Evolutionary conservation across 768 basidiomycete species (phyloP).

Genomic region (Favolaschia claudopus): DNA sequence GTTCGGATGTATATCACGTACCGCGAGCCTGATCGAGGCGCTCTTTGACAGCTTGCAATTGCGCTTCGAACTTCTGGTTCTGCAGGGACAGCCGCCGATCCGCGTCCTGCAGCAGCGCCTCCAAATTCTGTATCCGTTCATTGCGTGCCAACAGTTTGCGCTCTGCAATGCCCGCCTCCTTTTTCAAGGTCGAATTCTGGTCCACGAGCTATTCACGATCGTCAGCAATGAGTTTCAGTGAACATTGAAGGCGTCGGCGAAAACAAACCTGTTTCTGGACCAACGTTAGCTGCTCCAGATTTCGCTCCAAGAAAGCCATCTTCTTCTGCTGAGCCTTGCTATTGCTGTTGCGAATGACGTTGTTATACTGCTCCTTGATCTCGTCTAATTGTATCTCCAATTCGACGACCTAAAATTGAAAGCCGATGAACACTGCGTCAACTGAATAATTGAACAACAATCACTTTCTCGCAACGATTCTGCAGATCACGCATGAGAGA

Average conservation of each 20-base stretch:
- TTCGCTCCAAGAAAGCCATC: slow-evolving; percentile 98
- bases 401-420: slow-evolving; percentile 83
- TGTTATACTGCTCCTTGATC: slow-evolving; percentile 98
- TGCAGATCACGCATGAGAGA: slow-evolving; percentile 98
- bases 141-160: slow-evolving; percentile 95
- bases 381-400: slow-evolving; percentile 99
- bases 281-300: slow-evolving; percentile 91
- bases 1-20: slow-evolving; percentile 45
- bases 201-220: slow-evolving; percentile 81
- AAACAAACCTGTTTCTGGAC: slow-evolving; percentile 92
- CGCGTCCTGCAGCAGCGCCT: slow-evolving; percentile 90
- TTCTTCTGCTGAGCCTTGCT: slow-evolving; percentile 99
- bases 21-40: slow-evolving; percentile 92
- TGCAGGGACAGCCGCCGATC: slow-evolving; percentile 91
- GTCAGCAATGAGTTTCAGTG: no score
- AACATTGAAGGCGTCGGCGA: slow-evolving; percentile 18
- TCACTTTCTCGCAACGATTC: slow-evolving; percentile 98
- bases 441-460: slow-evolving; percentile 16
- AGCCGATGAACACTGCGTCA: not conserved
- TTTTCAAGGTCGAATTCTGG: slow-evolving; percentile 96
- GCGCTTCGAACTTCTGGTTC: slow-evolving; percentile 95
- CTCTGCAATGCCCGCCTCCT: slow-evolving; percentile 96
- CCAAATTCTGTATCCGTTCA: slow-evolving; percentile 97
- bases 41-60: slow-evolving; percentile 91
- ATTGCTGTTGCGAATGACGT: slow-evolving; percentile 97